These are phyloP conservation scores for Carex parvula DNA, from an alignment of 176 grass and related monocot genomes.

Conservation along the genomic window DNA sequence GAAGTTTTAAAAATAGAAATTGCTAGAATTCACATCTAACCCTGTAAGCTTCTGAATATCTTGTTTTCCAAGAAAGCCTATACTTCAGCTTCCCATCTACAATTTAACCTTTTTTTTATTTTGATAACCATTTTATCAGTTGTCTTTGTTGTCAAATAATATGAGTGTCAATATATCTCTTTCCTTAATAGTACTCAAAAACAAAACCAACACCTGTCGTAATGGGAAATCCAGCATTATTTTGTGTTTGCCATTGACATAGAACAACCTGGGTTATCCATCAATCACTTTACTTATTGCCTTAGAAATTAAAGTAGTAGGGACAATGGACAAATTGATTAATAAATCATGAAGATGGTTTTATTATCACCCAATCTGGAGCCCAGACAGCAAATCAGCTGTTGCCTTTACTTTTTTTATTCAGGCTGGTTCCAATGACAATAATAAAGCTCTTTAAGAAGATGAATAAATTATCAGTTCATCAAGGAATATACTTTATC, in stretches of 20 bases:
- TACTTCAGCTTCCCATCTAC: neutral
- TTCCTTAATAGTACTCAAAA: neutral
- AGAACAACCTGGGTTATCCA: neutral
- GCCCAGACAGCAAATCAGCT: neutral
- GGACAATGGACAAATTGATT: neutral
- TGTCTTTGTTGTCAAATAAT: neutral
- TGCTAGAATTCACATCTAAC: neutral
- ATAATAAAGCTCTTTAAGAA: neutral
- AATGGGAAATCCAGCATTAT: neutral
- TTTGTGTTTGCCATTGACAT: neutral
- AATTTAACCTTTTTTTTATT: neutral
- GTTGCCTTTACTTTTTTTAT: neutral
- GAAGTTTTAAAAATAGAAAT: neutral
- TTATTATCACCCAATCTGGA: neutral
- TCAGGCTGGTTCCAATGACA: neutral
- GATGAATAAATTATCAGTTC: neutral
- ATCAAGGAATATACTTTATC: neutral
- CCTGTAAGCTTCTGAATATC: neutral
- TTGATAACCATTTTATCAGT: constrained; percentile 2
- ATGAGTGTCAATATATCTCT: constrained; percentile 3
- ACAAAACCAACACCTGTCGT: neutral
- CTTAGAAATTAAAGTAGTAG: neutral
- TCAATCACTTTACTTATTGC: neutral
- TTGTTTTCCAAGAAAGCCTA: neutral
- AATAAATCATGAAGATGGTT: neutral